Base-by-base conservation (phyloP, 192 early-diverging fungal species). In the Geosiphon pyriformis region DNA sequence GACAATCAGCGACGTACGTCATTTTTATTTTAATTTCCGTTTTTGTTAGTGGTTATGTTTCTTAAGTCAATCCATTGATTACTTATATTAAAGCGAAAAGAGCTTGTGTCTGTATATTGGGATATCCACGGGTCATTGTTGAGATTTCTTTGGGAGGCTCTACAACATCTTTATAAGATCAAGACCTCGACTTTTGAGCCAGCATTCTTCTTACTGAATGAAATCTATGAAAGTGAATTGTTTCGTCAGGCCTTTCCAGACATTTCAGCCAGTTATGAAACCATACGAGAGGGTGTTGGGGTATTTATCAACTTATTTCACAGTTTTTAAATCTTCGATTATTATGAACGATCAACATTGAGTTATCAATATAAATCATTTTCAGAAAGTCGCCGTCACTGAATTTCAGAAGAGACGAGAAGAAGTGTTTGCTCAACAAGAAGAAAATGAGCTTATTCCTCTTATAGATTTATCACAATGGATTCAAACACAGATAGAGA, bases 1-100 rank as follows among this genome's bases (percentile, higher is more conserved):
- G 83, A 75, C 82, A n/a, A 80, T 78, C 42, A 76, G 72, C 46
- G 83, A 85, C 72, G 83, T 81, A 77, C 67, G 67, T 63, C 18
- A 3, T 30, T 60, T 22, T 2, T 22, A 22, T 26, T 29, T 15
- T 7, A 20, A 12, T 42, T 17, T 30, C 20, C 50, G 8, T 33
- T 30, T 51, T 12, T 63, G 33, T 49, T 31, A 6, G 12, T 7
- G 12, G 20, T 63, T 50, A 31, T 46, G 26, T 2, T 49, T 3
- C 15, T n/a, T 22, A 20, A 32, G 25, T 33, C 20, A n/a, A n/a
- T 35, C 18, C 22, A 29, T 8, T 2, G 7, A 50, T 63, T 46
- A 25, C 27, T 18, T 17, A n/a, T 27, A 4, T 18, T 66, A 27
- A 4, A 66, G 64, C 27, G 33, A 66, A 55, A 42, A 25, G 64